phyloP scores from a whole-genome alignment of 1,139 yeast genomes.

The Taiozyma onychis region DNA sequence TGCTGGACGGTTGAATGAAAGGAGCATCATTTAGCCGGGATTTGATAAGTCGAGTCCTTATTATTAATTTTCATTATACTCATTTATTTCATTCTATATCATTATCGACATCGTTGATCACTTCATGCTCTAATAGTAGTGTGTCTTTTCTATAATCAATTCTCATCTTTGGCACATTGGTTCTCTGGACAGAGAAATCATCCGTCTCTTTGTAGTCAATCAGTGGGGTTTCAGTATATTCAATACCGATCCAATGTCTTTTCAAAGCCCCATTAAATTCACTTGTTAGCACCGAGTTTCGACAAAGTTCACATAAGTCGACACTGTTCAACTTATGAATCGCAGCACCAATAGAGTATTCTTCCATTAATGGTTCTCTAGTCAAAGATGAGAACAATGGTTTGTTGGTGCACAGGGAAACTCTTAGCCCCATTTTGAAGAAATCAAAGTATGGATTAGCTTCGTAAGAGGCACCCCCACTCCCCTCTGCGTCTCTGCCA shows the following conservation, averaged over 20 bases:
- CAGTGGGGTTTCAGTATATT: constrained; percentile 8
- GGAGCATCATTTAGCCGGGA: neutral
- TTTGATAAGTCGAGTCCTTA: too few species aligned
- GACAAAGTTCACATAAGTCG: constrained; percentile 21
- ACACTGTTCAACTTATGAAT: constrained; percentile 21
- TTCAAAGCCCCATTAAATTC: constrained; percentile 20
- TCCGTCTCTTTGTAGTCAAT: constrained; percentile 13
- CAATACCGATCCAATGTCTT: constrained; percentile 24
- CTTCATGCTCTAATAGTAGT: constrained; percentile 14
- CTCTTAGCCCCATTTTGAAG: constrained; percentile 20
- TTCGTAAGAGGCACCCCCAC: constrained; percentile 12
- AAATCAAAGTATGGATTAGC: constrained; percentile 19
- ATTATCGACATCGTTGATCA: constrained; percentile 3
- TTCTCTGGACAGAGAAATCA: constrained; percentile 22
- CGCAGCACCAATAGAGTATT: constrained; percentile 21
- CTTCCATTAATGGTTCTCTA: constrained; percentile 23
- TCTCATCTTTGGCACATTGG: constrained; percentile 24
- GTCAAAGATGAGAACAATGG: constrained; percentile 21
- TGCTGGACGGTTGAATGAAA: neutral
- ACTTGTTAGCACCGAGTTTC: constrained; percentile 22
- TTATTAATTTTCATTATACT: neutral
- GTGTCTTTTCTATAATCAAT: constrained; percentile 20
- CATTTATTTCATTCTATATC: neutral
- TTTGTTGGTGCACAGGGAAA: constrained; percentile 20
- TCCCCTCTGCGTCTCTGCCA: constrained; percentile 10